Evolutionary conservation across 2,329 filamentous ascomycete species (phyloP), one percentile per base, ranked within the genome.

Genomic region (Davidsoniella neocaledoniae): DNA sequence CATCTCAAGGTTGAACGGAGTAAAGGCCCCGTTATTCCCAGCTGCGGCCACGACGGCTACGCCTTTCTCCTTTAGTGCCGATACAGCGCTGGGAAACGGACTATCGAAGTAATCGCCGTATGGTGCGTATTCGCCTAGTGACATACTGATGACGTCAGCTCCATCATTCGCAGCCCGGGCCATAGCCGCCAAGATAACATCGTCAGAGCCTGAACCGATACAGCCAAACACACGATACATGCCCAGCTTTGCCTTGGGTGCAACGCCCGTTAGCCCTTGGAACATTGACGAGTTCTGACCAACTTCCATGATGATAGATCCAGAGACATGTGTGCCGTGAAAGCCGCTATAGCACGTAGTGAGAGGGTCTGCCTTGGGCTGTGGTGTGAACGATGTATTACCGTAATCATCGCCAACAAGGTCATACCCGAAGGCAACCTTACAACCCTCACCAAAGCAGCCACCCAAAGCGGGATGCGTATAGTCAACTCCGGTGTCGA

Each of bases 391-490:
- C 9, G 23, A 26, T 2, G 14, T 67, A 64, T 1, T 58, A 62
- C 44, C 62, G 59, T 71, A 76, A 42, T 63, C 63, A 49, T 80
- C 74, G 14, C 76, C 77, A 17, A 78, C 70, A 38, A 78, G 64
- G 55, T 78, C 76, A 29, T 66, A 66, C 16, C 79, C 77, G 51
- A 69, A 72, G 2, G 67, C 65, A n/a, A 82, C 72, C 39, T 79
- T 64, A 55, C 71, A 79, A 6, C 69, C 74, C 1, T 66, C 57
- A 1, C 77, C 79, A 57, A 80, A 81, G 57, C 77, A 77, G 44
- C 76, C 76, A 29, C 79, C 79, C 0, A 82, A 68, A 19, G 75
- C 74, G 2, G 76, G 73, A 56, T 81, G 77, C 0, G 63, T 68
- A 25, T 68, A 68, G 46, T 66, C 63, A 25, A 67, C 57, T 0